These are phyloP conservation scores for Kokia cookei DNA, from an alignment of 441 rosid genomes.

Conservation along the genomic window DNA sequence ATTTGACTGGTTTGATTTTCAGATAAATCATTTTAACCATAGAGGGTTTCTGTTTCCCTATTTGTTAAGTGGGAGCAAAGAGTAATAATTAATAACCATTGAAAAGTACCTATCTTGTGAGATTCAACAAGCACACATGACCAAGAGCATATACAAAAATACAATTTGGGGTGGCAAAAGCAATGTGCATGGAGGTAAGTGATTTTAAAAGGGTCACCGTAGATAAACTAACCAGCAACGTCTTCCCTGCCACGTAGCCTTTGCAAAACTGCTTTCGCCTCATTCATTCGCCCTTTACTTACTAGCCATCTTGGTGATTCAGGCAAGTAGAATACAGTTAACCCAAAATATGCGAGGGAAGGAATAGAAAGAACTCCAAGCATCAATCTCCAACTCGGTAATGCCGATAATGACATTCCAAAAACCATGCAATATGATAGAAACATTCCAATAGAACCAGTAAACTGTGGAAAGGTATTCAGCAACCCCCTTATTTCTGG, in stretches of 20 bases:
- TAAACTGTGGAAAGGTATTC: slow-evolving; percentile 55
- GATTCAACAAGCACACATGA: background rate
- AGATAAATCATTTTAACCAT: background rate
- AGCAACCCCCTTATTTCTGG: slow-evolving; percentile 55
- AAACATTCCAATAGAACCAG: slow-evolving; percentile 57
- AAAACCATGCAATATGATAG: slow-evolving; percentile 55
- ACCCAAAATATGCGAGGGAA: slow-evolving; percentile 34
- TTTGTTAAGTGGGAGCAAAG: background rate
- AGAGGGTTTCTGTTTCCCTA: background rate
- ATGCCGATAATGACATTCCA: slow-evolving; percentile 45
- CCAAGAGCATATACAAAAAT: background rate
- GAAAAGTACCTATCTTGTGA: background rate
- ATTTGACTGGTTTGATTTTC: background rate
- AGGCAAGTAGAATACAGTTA: slow-evolving; percentile 45
- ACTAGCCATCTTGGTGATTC: slow-evolving; percentile 68
- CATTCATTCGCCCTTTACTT: slow-evolving; percentile 51
- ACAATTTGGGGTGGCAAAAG: background rate
- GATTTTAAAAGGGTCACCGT: background rate
- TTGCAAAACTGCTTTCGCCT: slow-evolving; percentile 51
- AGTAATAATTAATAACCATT: background rate
- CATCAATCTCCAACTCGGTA: slow-evolving; percentile 64
- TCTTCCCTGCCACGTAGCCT: slow-evolving; percentile 51
- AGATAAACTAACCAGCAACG: slow-evolving; percentile 41
- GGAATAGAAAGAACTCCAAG: slow-evolving; percentile 55
- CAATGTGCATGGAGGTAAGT: background rate